phyloP scores from a whole-genome alignment of 768 basidiomycete species.

The Fomitopsis pulvina region DNA sequence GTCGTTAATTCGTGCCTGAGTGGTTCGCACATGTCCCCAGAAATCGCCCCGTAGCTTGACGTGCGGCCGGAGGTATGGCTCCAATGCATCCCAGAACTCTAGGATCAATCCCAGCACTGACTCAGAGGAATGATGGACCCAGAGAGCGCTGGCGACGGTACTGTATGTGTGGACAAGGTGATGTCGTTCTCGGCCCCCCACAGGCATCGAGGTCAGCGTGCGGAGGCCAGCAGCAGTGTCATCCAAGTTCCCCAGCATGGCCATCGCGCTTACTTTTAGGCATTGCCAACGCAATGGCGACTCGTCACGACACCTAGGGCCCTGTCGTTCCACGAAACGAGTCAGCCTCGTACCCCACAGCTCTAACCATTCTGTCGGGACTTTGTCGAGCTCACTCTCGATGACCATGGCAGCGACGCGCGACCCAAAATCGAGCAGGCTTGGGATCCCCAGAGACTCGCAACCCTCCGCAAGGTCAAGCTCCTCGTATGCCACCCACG shows the following conservation, averaged over 20 bases:
- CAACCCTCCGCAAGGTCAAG: conserved; percentile 8
- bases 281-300: conserved; percentile 17
- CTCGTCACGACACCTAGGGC: conserved; percentile 17
- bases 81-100: conserved; percentile 30
- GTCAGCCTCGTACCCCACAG: conserved; percentile 33
- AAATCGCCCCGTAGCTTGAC: not conserved
- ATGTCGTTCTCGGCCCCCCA: not conserved
- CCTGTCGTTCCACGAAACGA: conserved; percentile 25
- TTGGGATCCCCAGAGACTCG: conserved; percentile 17
- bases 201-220: not conserved
- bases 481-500: conserved; percentile 34
- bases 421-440: conserved; percentile 23
- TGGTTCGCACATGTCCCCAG: conserved; percentile 2
- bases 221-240: too few species aligned
- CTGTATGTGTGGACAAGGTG: conserved; percentile 29
- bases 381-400: not conserved
- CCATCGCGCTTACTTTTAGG: too few species aligned
- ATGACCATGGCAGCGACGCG: conserved; percentile 11
- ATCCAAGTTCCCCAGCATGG: too few species aligned
- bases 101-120: conserved; percentile 34
- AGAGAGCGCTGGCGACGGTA: conserved; percentile 25
- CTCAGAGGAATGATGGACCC: conserved; percentile 25
- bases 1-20: not conserved
- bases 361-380: conserved; percentile 14
- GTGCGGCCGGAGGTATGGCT: conserved; percentile 15